Evolutionary conservation across 23 red algal species (phyloP), one percentile per base, ranked within the genome.

Genomic region (Gracilaria domingensis): DNA sequence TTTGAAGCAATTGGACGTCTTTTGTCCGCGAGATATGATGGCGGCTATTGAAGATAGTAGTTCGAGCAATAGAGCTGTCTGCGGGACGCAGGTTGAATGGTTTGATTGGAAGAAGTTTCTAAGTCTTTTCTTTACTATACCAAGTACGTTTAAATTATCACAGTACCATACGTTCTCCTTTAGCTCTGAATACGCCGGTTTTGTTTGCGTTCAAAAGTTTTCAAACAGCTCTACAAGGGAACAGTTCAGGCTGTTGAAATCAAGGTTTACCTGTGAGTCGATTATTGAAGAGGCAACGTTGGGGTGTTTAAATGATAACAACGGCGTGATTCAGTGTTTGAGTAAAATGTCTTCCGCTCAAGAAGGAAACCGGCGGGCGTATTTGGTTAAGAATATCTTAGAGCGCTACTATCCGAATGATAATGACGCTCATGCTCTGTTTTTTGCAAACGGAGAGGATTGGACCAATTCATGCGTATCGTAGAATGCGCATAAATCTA

Each of bases 31-130:
- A n/a, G 49, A 85, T 14, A 62, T 84, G 80, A 66, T 85, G 12
- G 28, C 6, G 8, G 25, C 21, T 51, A 24, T 70, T 62, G 36
- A 61, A 12, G 34, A 33, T n/a, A 69, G 81, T 35, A 70, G 8
- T 32, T n/a, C 2, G 8, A 29, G 26, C 17, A 50, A 66, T 39
- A 70, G 37, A 51, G 35, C 12, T 24, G 13, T 70, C 12, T 24
- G 29, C 35, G 42, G 56, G 4, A 39, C 1, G 5, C 30, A 83
- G 4, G 81, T 85, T 21, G 8, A 85, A 2, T 85, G 81, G 57
- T 36, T 35, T 17, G 47, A 66, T 24, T 85, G 81, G 81, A 85
- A 85, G 37, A 40, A 30, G 29, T 64, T 85, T n/a, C 70, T 85
- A 40, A 61, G 28, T 7, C 4, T 8, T 37, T 81, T 11, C 17